Evolutionary conservation across 495 filamentous ascomycete species (phyloP), one percentile per base, ranked within the genome.

Genomic region (Tuber microsphaerosporum): DNA sequence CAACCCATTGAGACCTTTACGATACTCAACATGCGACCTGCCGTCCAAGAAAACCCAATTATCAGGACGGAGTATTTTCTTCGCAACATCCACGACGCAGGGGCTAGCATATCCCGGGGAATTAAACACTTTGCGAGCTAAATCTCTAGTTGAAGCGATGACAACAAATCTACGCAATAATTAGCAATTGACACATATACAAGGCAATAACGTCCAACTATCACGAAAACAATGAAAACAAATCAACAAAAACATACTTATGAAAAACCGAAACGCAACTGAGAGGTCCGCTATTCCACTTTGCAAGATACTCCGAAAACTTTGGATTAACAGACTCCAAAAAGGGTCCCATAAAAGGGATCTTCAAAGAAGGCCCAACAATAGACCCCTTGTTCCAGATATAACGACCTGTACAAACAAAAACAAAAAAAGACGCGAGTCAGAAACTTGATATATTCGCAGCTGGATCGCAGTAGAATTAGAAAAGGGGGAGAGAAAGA

Each of bases 11-110:
- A 99, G 87, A 75, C 96, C 95, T 85, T 97, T 97, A 83, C 95
- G 93, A 86, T 93, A 99, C 76, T 99, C 95, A 75, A 97, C 93
- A 82, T 99, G 95, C 69, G 90, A 90, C 84, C 93, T 94, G 77
- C 95, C 95, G 83, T 98, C 95, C 81, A 99, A 86, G 86, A 99
- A 99, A 12, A 99, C 95, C 94, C 94, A 99, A 86, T 97, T 98
- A 78, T 88, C 90, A 75, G 91, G 89, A 51, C 95, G 92, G 75
- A 99, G 90, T 70, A 99, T 90, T 86, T 98, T 98, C 86, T 94
- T 90, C 65, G 95, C 96, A 69, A 91, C 90, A 85, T 98, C 96
- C 75, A 99, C 95, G 71, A 99, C 94, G 84, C 95, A 98, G 44
- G 95, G 95, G 86, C 97, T 97, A 79, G 97, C 95, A 81, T 90